A percentile compares a stretch with the other conserved stretches of the same genome.
Evolutionary conservation across 2,329 filamentous ascomycete species (phyloP).

Genomic region (Aspergillus floridensis): DNA sequence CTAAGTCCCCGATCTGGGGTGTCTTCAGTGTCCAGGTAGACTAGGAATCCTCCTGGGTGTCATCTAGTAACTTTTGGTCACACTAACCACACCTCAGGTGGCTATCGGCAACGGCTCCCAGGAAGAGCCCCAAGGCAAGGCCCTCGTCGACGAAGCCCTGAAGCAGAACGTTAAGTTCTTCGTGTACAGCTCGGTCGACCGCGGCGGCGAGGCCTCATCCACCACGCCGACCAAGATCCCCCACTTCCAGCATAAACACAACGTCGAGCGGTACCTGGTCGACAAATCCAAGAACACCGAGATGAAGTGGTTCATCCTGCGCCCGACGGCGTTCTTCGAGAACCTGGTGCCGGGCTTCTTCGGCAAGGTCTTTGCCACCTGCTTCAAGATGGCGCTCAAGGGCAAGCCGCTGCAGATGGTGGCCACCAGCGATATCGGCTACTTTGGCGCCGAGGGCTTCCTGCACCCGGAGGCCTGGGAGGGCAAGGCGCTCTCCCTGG

Average conservation of each 20-base stretch:
- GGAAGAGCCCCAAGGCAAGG: conserved; percentile 57
- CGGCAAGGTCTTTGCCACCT: conserved; percentile 49
- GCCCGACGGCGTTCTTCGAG: conserved; percentile 64
- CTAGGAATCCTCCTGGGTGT: no score
- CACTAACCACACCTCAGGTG: background rate
- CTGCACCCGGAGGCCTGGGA: conserved; percentile 46
- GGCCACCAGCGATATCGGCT: conserved; percentile 51
- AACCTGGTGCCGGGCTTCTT: conserved; percentile 49
- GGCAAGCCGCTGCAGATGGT: conserved; percentile 47
- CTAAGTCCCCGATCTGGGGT: conserved; percentile 50
- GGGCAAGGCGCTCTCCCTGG: conserved; percentile 38
- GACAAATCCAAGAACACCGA: conserved; percentile 36
- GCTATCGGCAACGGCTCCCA: conserved; percentile 5
- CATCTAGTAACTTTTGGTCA: no score
- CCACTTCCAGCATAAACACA: conserved; percentile 62
- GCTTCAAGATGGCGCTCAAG: conserved; percentile 40
- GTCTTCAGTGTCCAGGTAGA: conserved; percentile 64
- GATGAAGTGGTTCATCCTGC: conserved; percentile 62
- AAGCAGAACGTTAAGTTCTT: conserved; percentile 58
- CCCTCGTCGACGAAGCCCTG: conserved; percentile 58
- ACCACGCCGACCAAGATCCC: conserved; percentile 56
- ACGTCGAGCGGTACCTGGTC: conserved; percentile 62
- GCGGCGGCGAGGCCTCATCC: conserved; percentile 55
- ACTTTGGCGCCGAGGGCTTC: conserved; percentile 52
- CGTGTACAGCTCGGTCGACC: conserved; percentile 64